Evolutionary conservation across 345 rosid species (phyloP), one percentile per base, ranked within the genome.

Genomic region (Eucalyptus sp.): DNA sequence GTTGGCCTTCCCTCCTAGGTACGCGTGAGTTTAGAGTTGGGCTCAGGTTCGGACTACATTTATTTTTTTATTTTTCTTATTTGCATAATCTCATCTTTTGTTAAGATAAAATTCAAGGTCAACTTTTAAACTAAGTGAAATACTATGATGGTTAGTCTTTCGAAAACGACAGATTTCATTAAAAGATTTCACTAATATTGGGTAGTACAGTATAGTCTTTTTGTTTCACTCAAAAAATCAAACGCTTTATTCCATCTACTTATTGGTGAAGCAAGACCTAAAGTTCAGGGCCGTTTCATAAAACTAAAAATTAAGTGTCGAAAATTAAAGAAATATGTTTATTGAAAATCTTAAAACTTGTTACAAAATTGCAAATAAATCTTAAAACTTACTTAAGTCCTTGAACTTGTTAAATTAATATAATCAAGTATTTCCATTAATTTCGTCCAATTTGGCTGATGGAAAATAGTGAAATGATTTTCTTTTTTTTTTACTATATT

Each of bases 401-500:
- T 56, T 8, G 0, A 0, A 22, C 1, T 4, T 22, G 4, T 56
- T 24, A 56, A 56, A 22, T 56, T 4, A 2, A 1, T 56, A 10
- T 10, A 56, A 56, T 56, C 1, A 24, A 56, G 0, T 56, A 0
- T 24, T 20, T 0, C 0, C 29, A 0, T 56, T 56, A 24, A 22
- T 10, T 56, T 24, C 0, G 0, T 56, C 62, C 13, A 24, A 56
- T 1, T 56, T 56, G 29, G 0, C 29, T 2, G 0, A 56, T 0
- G 13, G 0, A 56, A 56, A 56, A 56, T 56, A 56, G 11, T 56
- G 6, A 56, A 22, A 24, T 56, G 6, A 2, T 0, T 10, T 56
- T 8, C 1, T 10, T 56, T 8, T 54, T 52, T 50, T 54, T 20
- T 22, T 8, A 2, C 12, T 9, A 22, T 56, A 0, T 56, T 56